These are phyloP conservation scores for Aspergillus fijiensis DNA, from an alignment of 2,329 filamentous ascomycete species.

Conservation along the genomic window DNA sequence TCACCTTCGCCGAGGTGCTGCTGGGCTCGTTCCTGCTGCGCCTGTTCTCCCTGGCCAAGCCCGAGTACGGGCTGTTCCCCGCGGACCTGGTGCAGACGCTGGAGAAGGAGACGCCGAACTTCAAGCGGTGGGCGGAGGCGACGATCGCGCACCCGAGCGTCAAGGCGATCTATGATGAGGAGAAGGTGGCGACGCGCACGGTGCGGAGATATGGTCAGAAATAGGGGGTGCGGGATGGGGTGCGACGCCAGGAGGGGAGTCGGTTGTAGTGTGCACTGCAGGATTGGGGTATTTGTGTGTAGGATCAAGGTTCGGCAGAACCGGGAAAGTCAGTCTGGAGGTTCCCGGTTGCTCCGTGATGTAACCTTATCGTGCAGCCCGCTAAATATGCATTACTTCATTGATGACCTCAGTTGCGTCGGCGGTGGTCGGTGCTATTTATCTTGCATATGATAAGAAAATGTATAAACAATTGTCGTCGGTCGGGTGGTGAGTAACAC, in stretches of 20 bases:
- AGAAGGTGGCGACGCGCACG: conserved; percentile 43
- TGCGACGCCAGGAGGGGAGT: too few species aligned
- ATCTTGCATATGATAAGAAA: not conserved
- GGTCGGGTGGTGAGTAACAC: too few species aligned
- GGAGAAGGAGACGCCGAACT: conserved; percentile 63
- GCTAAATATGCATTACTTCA: not conserved
- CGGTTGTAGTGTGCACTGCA: too few species aligned
- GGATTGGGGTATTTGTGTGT: not conserved
- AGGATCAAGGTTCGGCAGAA: too few species aligned
- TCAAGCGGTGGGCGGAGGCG: conserved; percentile 65
- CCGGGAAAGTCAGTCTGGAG: too few species aligned
- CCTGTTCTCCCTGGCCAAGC: conserved; percentile 55
- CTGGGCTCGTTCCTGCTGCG: conserved; percentile 62
- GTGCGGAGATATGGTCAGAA: conserved; percentile 40
- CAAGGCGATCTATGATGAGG: conserved; percentile 60
- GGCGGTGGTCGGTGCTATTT: not conserved
- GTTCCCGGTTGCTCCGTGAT: not conserved
- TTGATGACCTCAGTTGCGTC: not conserved
- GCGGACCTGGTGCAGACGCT: conserved; percentile 45
- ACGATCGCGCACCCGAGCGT: conserved; percentile 66
- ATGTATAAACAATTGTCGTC: not conserved
- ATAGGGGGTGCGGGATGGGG: not conserved
- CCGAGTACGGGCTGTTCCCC: conserved; percentile 53
- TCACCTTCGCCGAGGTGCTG: conserved; percentile 69
- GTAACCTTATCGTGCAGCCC: not conserved